phyloP scores from a whole-genome alignment of 345 rosid species.

The Triadica sebifera region DNA sequence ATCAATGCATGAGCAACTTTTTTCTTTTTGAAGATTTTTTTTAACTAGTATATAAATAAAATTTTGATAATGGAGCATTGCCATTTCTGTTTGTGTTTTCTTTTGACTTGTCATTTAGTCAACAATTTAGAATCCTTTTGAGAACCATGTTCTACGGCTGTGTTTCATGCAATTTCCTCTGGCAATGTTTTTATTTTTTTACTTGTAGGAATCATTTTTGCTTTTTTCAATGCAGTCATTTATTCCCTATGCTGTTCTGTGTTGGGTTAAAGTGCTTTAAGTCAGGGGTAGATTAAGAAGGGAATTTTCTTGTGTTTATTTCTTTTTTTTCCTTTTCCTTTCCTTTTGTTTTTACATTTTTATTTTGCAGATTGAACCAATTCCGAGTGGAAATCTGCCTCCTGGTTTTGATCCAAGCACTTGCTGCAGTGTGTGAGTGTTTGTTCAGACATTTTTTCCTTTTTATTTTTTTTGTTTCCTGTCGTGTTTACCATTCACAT shows the following conservation, averaged over 20 bases:
- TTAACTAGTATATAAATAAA: not conserved
- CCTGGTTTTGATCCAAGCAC: constrained; percentile 99
- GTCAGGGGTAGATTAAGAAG: constrained; percentile 29
- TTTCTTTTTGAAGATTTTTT: not conserved
- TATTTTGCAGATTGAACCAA: constrained; percentile 89
- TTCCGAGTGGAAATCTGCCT: constrained; percentile 98
- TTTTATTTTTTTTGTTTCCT: constrained; percentile 19
- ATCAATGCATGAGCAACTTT: not conserved
- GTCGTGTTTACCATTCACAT: constrained; percentile 10
- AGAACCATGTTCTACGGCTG: not conserved
- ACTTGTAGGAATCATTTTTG: constrained; percentile 52
- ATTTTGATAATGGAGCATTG: not conserved
- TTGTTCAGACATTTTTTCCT: constrained; percentile 40
- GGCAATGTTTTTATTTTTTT: constrained; percentile 18
- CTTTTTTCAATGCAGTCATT: not conserved
- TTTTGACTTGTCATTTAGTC: not conserved
- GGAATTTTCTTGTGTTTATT: constrained; percentile 14
- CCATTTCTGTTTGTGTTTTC: too few relatives aligned
- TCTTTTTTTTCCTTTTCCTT: constrained; percentile 9
- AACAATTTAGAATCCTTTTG: not conserved
- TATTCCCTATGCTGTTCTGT: constrained; percentile 51
- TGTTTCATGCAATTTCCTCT: not conserved
- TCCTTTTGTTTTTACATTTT: constrained; percentile 33
- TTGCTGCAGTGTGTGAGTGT: constrained; percentile 99
- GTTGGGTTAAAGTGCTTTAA: constrained; percentile 46